phyloP scores from a whole-genome alignment of 192 early-diverging fungal species.

The Entophlyctis helioformis region DNA sequence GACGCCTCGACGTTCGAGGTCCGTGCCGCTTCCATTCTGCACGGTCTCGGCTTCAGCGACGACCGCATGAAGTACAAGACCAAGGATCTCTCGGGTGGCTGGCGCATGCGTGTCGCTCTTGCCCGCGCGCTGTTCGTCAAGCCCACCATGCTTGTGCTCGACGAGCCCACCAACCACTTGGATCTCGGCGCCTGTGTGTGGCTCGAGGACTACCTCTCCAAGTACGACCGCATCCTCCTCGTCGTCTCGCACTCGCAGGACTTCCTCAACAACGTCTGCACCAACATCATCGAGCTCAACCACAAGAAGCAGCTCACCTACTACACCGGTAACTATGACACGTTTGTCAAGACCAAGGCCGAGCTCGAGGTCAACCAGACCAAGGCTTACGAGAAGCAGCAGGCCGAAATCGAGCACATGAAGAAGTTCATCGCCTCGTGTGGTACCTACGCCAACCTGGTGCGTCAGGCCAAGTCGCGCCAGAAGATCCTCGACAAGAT shows the following conservation, averaged over 20 bases:
- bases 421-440: conserved; percentile 97
- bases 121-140: conserved; percentile 94
- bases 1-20: conserved; percentile 90
- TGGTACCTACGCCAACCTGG: conserved; percentile 99
- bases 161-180: conserved; percentile 68
- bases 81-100: conserved; percentile 97
- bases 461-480: conserved; percentile 94
- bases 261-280: conserved; percentile 89
- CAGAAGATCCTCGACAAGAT: conserved; percentile 99
- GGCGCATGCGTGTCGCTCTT: conserved; percentile 98
- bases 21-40: conserved; percentile 77
- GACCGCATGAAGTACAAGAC: conserved; percentile 84
- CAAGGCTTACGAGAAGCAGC: conserved; percentile 99
- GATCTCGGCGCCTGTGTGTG: conserved; percentile 86
- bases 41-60: conserved; percentile 88
- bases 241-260: conserved; percentile 91
- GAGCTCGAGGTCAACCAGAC: conserved; percentile 97
- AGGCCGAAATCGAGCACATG: conserved; percentile 98
- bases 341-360: conserved; percentile 84
- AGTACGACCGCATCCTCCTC: conserved; percentile 75
- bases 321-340: conserved; percentile 98
- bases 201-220: conserved; percentile 67
- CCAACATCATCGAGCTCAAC: conserved; percentile 88
- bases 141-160: conserved; percentile 55
- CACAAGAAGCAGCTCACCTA: conserved; percentile 83